These are phyloP conservation scores for Hymenoscyphus repandus DNA, from an alignment of 2,329 filamentous ascomycete species.

Conservation along the genomic window DNA sequence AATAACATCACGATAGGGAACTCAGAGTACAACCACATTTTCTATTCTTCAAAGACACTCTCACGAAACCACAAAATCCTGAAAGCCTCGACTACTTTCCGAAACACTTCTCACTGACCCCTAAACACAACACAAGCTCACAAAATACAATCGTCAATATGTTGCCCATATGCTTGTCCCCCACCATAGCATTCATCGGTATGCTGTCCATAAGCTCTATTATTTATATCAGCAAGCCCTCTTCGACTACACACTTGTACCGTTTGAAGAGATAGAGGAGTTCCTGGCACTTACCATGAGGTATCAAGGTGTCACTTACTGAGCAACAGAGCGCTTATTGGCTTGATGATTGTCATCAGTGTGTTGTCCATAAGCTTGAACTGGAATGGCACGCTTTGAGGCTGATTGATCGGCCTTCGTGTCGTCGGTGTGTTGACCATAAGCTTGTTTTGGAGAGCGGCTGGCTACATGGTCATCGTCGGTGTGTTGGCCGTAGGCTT, in stretches of 20 bases:
- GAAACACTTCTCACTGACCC: background rate
- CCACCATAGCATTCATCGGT: constrained; percentile 1
- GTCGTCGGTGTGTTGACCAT: constrained; percentile 1
- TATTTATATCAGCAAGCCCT: background rate
- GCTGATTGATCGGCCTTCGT: background rate
- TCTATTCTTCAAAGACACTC: too few species aligned
- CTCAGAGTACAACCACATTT: too few species aligned
- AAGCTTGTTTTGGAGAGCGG: background rate
- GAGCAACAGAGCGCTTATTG: background rate
- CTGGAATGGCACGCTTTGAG: background rate
- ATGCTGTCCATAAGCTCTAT: constrained; percentile 2
- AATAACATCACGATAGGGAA: too few species aligned
- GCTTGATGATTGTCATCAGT: background rate
- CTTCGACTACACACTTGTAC: background rate
- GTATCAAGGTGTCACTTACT: background rate
- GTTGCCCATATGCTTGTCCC: constrained; percentile 1
- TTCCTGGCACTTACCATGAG: constrained; percentile 4
- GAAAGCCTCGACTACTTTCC: too few species aligned
- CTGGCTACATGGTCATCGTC: background rate
- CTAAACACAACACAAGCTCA: background rate
- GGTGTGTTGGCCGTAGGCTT: constrained; percentile 1
- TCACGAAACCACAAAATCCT: too few species aligned
- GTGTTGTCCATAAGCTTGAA: background rate
- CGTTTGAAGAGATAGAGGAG: background rate
- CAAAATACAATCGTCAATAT: constrained; percentile 5